Conservation (phyloP, 2,329 filamentous ascomycete species). For the Neofusicoccum sp. region DNA sequence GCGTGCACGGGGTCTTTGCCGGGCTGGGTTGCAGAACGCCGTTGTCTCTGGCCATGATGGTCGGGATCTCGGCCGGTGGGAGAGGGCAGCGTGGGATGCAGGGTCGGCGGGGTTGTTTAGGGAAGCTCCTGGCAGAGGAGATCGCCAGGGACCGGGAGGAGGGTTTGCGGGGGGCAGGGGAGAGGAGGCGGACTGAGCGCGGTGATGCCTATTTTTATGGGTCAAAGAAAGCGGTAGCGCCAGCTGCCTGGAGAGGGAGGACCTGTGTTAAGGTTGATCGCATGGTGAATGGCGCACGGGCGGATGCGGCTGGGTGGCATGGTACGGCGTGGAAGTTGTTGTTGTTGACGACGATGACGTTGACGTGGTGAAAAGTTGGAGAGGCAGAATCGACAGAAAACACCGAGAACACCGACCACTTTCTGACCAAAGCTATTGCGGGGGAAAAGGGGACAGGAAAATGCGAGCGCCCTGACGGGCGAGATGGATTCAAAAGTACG, state of each 20-base stretch:
- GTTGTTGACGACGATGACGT: background rate
- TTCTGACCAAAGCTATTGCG: background rate
- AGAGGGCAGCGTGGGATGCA: too few species aligned
- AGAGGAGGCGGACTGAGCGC: background rate
- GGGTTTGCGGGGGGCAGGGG: background rate
- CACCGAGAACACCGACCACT: slow-evolving; percentile 7
- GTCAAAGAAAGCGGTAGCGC: slow-evolving; percentile 5
- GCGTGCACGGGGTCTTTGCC: too few species aligned
- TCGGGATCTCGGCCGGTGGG: too few species aligned
- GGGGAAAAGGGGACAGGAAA: background rate
- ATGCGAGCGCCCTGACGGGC: background rate
- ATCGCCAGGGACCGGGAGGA: background rate
- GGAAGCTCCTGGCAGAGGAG: background rate
- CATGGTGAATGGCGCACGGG: background rate
- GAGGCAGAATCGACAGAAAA: background rate
- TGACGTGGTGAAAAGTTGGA: background rate
- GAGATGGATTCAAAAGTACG: background rate
- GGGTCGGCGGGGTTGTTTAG: background rate
- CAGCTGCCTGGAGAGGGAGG: background rate
- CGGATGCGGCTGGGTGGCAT: background rate
- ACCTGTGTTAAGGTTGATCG: background rate
- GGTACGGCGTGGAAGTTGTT: background rate
- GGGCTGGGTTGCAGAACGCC: too few species aligned
- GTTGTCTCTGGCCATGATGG: too few species aligned
- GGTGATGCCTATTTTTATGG: slow-evolving; percentile 15